Evolutionary conservation across 2,329 filamentous ascomycete genomes (phyloP).

Genomic region (Plenodomus biglobosus): DNA sequence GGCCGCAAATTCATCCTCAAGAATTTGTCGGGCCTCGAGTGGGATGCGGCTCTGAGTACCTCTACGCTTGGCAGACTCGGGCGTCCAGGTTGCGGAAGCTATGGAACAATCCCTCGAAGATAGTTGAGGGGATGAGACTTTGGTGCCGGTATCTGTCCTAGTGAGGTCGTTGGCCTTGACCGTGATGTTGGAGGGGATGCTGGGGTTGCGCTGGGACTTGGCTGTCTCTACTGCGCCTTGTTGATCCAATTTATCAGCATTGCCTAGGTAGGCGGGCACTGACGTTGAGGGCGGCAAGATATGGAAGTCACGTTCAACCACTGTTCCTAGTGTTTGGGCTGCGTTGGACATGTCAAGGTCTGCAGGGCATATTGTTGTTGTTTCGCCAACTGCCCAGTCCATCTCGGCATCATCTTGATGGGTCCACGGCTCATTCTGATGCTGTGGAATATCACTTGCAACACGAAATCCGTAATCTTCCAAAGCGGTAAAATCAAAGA

Average conservation of each 20-base stretch:
- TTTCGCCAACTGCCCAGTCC: neutral
- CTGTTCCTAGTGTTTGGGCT: neutral
- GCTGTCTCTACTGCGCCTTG: neutral
- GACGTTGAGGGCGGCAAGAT: neutral
- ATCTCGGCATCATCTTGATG: constrained; percentile 5
- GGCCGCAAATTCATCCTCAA: constrained; percentile 39
- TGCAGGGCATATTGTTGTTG: neutral
- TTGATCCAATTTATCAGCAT: neutral
- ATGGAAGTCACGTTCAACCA: neutral
- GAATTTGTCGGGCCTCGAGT: constrained; percentile 35
- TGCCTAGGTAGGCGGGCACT: neutral
- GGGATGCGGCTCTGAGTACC: constrained; percentile 36
- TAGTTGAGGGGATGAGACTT: neutral
- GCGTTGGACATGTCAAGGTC: neutral
- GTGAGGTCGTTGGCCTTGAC: neutral
- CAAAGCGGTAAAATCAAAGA: constrained; percentile 40
- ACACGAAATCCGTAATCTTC: constrained; percentile 21
- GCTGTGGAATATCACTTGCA: neutral
- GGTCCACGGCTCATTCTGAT: neutral
- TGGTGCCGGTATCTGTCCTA: neutral
- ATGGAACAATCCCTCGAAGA: neutral
- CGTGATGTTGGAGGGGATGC: neutral
- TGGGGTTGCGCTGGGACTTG: neutral
- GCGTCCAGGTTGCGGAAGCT: constrained; percentile 25
- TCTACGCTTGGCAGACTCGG: constrained; percentile 39